Conservation (phyloP, 202 grass and related monocot species). For the Alloteropsis angusta region DNA sequence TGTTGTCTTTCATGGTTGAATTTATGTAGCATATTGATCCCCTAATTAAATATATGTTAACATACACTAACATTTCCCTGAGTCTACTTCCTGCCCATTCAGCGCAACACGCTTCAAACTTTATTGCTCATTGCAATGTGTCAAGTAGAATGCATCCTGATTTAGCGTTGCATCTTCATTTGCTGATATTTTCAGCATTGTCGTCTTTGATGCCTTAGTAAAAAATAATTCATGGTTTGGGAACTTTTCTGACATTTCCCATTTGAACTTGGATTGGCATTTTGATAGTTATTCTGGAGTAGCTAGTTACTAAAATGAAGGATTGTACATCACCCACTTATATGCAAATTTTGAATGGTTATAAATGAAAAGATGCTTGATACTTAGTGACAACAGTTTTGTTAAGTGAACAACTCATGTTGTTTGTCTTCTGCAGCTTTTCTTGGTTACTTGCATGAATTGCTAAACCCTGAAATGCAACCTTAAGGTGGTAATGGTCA, state of each 20-base stretch:
- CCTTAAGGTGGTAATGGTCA: neutral
- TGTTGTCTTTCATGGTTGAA: neutral
- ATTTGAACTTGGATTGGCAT: neutral
- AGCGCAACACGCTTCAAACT: neutral
- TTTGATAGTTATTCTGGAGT: neutral
- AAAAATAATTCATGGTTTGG: neutral
- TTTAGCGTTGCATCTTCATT: neutral
- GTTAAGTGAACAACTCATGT: neutral
- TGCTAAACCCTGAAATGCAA: neutral
- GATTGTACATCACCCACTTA: neutral
- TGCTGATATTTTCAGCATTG: neutral
- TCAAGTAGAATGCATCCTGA: neutral
- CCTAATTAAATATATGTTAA: neutral
- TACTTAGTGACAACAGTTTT: neutral
- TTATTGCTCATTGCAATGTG: neutral
- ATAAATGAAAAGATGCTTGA: neutral
- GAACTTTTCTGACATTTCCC: neutral
- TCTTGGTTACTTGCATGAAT: neutral
- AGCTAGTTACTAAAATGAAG: neutral
- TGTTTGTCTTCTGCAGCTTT: neutral
- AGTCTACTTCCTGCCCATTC: neutral
- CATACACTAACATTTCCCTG: neutral
- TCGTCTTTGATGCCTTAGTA: neutral
- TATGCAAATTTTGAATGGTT: conserved; percentile 7
- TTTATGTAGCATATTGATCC: neutral